Evolutionary conservation across 1,284 basidiomycete genomes (phyloP).

Genomic region (Trametes hirsuta): DNA sequence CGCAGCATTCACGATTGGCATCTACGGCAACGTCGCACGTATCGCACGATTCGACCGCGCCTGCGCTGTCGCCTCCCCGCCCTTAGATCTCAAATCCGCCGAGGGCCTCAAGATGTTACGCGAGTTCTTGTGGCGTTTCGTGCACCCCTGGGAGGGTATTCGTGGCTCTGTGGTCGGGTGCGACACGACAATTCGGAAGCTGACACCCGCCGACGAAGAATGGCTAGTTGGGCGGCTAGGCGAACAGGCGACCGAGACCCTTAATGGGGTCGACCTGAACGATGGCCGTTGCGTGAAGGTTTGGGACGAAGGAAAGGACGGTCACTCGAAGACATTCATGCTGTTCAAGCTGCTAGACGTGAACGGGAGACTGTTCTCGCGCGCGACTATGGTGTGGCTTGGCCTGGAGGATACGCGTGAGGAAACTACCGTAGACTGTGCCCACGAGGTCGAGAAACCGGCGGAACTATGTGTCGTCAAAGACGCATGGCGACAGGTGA

Average conservation of each 20-base stretch:
- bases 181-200: constrained; percentile 3
- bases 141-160: constrained; percentile 5
- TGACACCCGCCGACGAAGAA: not conserved
- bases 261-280: not conserved
- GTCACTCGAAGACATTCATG: constrained; percentile 1
- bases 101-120: not conserved
- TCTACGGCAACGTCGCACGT: constrained; percentile 14
- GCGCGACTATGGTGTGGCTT: constrained; percentile 9
- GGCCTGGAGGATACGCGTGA: constrained; percentile 4
- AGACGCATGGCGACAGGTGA: constrained; percentile 12
- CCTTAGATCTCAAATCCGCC: not conserved
- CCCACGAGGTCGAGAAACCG: not conserved
- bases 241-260: not conserved
- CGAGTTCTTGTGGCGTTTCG: constrained; percentile 17
- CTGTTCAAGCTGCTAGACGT: constrained; percentile 5
- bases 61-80: not conserved
- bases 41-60: constrained; percentile 18
- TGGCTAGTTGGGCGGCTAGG: not conserved
- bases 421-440: not conserved
- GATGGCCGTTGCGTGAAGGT: constrained; percentile 4
- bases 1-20: constrained; percentile 9
- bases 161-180: constrained; percentile 1
- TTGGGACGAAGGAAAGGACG: not conserved
- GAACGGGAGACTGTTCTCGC: constrained; percentile 12
- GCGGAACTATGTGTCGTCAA: not conserved